Conservation (phyloP, 2,329 filamentous ascomycete species). For the Xylaria polymorpha region DNA sequence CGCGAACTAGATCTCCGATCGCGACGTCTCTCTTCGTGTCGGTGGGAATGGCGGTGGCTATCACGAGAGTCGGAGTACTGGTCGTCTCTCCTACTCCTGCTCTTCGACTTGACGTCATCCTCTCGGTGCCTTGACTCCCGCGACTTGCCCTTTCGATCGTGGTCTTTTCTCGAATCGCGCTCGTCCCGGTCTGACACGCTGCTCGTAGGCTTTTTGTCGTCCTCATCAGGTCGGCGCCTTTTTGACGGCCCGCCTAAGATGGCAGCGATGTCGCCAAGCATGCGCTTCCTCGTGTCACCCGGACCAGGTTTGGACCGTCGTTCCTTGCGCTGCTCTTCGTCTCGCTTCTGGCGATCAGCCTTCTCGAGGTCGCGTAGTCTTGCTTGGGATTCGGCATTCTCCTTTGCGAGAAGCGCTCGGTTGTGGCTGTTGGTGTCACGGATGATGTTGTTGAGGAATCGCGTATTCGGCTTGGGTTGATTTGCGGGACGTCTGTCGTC, state of each 20-base stretch:
- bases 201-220: slow-evolving; percentile 32
- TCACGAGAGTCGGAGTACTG: slow-evolving; percentile 32
- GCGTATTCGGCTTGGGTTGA: slow-evolving; percentile 88
- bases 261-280: slow-evolving; percentile 70
- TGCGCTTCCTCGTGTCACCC: slow-evolving; percentile 65
- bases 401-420: slow-evolving; percentile 83
- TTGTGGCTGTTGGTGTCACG: slow-evolving; percentile 91
- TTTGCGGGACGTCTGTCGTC: slow-evolving; percentile 65
- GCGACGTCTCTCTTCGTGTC: slow-evolving; percentile 29
- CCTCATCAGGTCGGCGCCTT: slow-evolving; percentile 51
- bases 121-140: slow-evolving; percentile 32
- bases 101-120: slow-evolving; percentile 41
- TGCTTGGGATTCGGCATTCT: slow-evolving; percentile 80
- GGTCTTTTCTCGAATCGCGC: slow-evolving; percentile 34
- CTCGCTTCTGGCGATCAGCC: slow-evolving; percentile 58
- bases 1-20: slow-evolving; percentile 28
- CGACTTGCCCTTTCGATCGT: slow-evolving; percentile 35
- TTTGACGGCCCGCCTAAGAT: slow-evolving; percentile 62
- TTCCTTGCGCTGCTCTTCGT: slow-evolving; percentile 47
- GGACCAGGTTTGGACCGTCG: slow-evolving; percentile 59
- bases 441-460: slow-evolving; percentile 89
- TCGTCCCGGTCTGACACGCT: slow-evolving; percentile 23
- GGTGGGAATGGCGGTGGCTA: slow-evolving; percentile 28
- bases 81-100: slow-evolving; percentile 45
- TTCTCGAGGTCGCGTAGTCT: slow-evolving; percentile 72